Evolutionary conservation across 495 filamentous ascomycete species (phyloP).

Genomic region (Hamigera avellanea): DNA sequence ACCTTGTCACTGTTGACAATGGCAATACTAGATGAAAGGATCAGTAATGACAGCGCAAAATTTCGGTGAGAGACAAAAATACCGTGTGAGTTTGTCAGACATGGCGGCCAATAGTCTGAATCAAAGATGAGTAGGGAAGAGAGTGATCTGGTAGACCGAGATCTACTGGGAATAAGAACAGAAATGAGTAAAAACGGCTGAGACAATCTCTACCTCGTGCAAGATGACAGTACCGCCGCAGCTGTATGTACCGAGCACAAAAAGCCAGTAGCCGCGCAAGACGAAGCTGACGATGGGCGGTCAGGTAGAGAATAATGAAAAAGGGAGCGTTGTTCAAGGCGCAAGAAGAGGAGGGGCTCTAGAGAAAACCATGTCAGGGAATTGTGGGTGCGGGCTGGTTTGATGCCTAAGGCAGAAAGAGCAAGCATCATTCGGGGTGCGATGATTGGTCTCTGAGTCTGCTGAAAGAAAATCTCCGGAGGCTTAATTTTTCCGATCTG

Average conservation of each 20-base stretch:
- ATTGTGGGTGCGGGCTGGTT: slow-evolving; percentile 14
- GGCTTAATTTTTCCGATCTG: slow-evolving; percentile 9
- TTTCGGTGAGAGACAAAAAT: slow-evolving; percentile 14
- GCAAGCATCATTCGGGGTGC: slow-evolving; percentile 9
- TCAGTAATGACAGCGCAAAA: slow-evolving; percentile 2
- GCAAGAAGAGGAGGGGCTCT: slow-evolving; percentile 16
- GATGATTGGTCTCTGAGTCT: slow-evolving; percentile 19
- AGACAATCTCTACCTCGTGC: slow-evolving; percentile 2
- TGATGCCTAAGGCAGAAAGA: slow-evolving; percentile 17
- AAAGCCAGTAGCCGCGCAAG: slow-evolving; percentile 8
- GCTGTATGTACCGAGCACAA: slow-evolving; percentile 6
- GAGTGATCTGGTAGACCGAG: background rate
- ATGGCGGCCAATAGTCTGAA: slow-evolving; percentile 35
- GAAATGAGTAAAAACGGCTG: background rate
- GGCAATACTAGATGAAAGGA: slow-evolving; percentile 58
- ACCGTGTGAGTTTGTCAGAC: slow-evolving; percentile 83
- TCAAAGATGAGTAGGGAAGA: slow-evolving; percentile 4
- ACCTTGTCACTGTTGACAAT: slow-evolving; percentile 98
- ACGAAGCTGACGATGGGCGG: background rate
- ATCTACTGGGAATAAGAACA: background rate
- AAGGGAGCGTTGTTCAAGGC: background rate
- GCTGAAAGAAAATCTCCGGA: slow-evolving; percentile 8
- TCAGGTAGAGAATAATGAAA: background rate
- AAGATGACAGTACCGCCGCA: slow-evolving; percentile 7
- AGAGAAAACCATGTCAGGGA: slow-evolving; percentile 18